phyloP scores from a whole-genome alignment of 768 basidiomycete genomes.

The Ramaria rubella region DNA sequence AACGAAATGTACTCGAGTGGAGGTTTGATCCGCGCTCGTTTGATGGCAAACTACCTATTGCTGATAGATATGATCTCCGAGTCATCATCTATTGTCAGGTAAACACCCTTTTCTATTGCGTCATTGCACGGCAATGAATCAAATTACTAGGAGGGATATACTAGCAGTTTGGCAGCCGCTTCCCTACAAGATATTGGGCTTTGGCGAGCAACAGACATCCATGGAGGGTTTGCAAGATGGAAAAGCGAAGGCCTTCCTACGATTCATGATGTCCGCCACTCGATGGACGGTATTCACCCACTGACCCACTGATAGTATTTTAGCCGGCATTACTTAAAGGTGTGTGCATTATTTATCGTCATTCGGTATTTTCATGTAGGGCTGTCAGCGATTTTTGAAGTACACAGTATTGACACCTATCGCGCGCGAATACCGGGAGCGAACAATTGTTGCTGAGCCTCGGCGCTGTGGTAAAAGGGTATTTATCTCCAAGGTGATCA shows the following conservation, averaged over 20 bases:
- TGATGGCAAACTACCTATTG: slow-evolving; percentile 52
- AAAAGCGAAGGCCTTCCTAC: slow-evolving; percentile 54
- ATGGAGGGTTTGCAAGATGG: slow-evolving; percentile 73
- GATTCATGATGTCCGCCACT: neutral
- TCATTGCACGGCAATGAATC: neutral
- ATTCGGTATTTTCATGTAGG: too few species aligned
- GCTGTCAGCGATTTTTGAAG: too few species aligned
- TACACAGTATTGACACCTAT: too few species aligned
- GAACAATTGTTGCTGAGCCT: too few species aligned
- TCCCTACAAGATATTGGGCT: slow-evolving; percentile 64
- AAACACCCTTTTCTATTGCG: neutral
- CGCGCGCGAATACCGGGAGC: too few species aligned
- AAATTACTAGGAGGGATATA: slow-evolving; percentile 47
- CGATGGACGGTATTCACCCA: neutral
- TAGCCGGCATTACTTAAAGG: too few species aligned
- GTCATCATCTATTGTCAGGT: slow-evolving; percentile 65
- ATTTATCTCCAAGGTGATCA: neutral
- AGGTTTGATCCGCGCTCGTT: slow-evolving; percentile 62
- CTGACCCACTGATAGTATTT: neutral
- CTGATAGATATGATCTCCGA: slow-evolving; percentile 67
- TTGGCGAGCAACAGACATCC: slow-evolving; percentile 68
- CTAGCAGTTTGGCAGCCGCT: slow-evolving; percentile 67
- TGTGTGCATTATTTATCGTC: too few species aligned
- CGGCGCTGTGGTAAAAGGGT: too few species aligned
- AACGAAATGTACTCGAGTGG: slow-evolving; percentile 76